Percentiles rank a stretch among this genome's conserved stretches.
Evolutionary conservation across 1,139 yeast genomes (phyloP).

Genomic region (Eremothecium gossypii): DNA sequence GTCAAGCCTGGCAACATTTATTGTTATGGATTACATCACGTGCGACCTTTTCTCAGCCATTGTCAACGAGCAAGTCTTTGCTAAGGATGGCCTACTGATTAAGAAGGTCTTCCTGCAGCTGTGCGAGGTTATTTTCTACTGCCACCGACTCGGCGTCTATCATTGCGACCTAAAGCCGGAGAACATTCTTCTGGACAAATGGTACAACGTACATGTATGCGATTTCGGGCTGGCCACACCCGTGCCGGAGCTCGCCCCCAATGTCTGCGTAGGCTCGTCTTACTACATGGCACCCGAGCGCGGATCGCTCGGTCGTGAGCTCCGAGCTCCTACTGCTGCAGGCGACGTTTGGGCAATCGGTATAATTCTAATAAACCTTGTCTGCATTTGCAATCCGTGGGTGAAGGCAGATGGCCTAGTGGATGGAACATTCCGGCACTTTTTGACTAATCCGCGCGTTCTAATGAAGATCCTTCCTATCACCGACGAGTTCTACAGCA

Average conservation of each 20-base stretch:
- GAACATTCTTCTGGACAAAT: conserved; percentile 60
- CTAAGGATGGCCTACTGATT: conserved; percentile 35
- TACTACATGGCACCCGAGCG: conserved; percentile 94
- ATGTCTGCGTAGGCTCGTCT: conserved; percentile 76
- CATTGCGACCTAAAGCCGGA: conserved; percentile 94
- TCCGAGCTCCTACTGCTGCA: conserved; percentile 49
- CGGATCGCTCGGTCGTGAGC: conserved; percentile 36
- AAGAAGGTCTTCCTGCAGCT: conserved; percentile 69
- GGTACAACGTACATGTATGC: conserved; percentile 54
- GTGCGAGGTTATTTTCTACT: conserved; percentile 60
- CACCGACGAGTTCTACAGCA: conserved; percentile 42
- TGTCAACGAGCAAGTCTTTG: conserved; percentile 47
- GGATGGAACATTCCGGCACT: conserved; percentile 49
- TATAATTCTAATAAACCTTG: conserved; percentile 65
- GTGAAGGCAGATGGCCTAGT: conserved; percentile 58
- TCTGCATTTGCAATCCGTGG: conserved; percentile 90
- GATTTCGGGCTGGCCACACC: conserved; percentile 82
- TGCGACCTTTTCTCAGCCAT: conserved; percentile 75
- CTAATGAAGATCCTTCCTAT: conserved; percentile 43
- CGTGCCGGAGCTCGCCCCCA: conserved; percentile 49
- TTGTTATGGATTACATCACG: conserved; percentile 75
- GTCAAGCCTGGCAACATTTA: conserved; percentile 48
- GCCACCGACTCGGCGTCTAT: conserved; percentile 57
- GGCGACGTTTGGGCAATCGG: conserved; percentile 91
- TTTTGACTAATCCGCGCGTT: conserved; percentile 41